Percentiles rank a stretch among this genome's conserved stretches.
phyloP scores from a whole-genome alignment of 2,329 filamentous ascomycete species.

The Apiospora phragmitis region DNA sequence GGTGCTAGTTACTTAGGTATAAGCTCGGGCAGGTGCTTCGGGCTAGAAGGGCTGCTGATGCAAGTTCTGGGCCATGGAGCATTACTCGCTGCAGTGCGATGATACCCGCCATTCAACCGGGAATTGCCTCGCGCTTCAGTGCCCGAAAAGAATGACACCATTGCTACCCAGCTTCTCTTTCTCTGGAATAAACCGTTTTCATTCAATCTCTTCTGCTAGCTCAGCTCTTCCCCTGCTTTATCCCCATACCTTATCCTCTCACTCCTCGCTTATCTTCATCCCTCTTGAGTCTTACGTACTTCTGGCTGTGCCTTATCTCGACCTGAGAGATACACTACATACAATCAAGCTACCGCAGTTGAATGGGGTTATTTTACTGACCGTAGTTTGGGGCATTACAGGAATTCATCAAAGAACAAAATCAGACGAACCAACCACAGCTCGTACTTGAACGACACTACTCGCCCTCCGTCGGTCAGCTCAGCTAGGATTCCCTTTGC shows the following conservation, averaged over 20 bases:
- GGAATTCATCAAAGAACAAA: not conserved
- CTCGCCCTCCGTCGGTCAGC: not conserved
- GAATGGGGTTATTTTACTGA: not conserved
- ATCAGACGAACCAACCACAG: conserved; percentile 10
- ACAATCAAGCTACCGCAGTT: not conserved
- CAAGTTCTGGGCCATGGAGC: not conserved
- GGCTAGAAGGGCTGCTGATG: not conserved
- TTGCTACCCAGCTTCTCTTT: not conserved
- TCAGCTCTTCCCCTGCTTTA: not conserved
- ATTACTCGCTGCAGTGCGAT: not conserved
- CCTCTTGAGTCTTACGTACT: not conserved
- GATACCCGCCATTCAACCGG: not conserved
- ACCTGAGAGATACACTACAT: not conserved
- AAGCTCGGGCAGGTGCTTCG: not conserved
- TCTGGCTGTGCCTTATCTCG: not conserved
- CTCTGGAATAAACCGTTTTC: not conserved
- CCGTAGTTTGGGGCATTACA: not conserved
- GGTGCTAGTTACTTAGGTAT: not conserved
- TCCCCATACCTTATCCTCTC: not conserved
- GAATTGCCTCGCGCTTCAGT: not conserved
- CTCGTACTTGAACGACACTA: not conserved
- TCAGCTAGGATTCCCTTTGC: not conserved
- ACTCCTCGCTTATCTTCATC: not conserved
- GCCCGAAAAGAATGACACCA: not conserved
- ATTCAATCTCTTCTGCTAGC: not conserved